Evolutionary conservation across 371 early-diverging fungal species (phyloP), one percentile per base, ranked within the genome.

Genomic region (Haplosporangium sp.): DNA sequence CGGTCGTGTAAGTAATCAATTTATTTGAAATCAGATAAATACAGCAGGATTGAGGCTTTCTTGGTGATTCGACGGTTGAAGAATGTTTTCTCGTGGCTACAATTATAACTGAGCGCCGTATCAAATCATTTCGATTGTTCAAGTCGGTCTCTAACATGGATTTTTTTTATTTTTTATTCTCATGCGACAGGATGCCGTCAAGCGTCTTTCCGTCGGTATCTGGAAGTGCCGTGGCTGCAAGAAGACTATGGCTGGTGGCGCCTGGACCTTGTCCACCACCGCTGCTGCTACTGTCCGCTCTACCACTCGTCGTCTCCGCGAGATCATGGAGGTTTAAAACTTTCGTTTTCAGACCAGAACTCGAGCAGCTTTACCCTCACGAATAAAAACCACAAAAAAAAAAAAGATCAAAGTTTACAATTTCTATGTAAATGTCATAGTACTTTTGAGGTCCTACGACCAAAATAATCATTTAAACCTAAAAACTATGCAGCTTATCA

Each of bases 161-260:
- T 20, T 60, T 27, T 7, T 53, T 0, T 44, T 19, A 13, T 13
- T 50, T 40, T 53, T n/a, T 5, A 27, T 27, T 27, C 27, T 27
- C 35, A 37, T 42, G 37, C 7, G n/a, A 52, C 63, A 93, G 94
- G 96, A 95, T 85, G 88, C 94, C 76, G 98, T 99, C 74, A 97
- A 95, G 92, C 96, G 99, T 86, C 85, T 90, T 68, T 94, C 97
- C 68, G 99, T 99, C 82, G 99, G 99, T 84, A 99, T 99, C 92
- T 99, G 99, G 99, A 92, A 96, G 88, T 99, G 99, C 93, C 93
- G 92, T 86, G 96, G 95, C 69, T 99, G 99, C 92, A 92, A 91
- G 84, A 96, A 98, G 92, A 88, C 88, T 83, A 88, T 99, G 86
- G 99, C 99, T 77, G 99, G 99, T 84, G 99, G 99, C 85, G 99